These are phyloP conservation scores for Torulaspora maleeae DNA, from an alignment of 805 yeast genomes.

Conservation along the genomic window DNA sequence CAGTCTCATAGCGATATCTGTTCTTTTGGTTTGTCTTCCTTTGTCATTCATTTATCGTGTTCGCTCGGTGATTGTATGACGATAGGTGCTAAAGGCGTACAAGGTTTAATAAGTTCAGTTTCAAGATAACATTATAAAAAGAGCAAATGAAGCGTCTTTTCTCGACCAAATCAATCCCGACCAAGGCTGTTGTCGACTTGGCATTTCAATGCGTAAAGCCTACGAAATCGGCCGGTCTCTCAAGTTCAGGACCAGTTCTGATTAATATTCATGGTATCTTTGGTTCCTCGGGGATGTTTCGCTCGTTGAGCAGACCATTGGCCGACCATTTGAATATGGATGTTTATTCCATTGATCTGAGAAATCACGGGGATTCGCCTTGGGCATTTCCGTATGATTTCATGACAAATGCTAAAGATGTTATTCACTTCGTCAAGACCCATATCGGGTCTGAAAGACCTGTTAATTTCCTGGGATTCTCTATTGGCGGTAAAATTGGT, in stretches of 20 bases:
- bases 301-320: conserved; percentile 38
- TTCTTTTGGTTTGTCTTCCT: neutral
- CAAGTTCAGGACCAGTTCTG: conserved; percentile 35
- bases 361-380: conserved; percentile 53
- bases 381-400: conserved; percentile 45
- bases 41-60: neutral
- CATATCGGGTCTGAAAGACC: conserved; percentile 25
- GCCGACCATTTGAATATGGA: conserved; percentile 33
- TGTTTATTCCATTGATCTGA: conserved; percentile 45
- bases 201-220: conserved; percentile 19
- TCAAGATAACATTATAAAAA: neutral
- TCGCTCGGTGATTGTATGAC: neutral
- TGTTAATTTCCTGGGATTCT: conserved; percentile 46
- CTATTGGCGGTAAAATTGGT: conserved; percentile 59
- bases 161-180: conserved; percentile 12
- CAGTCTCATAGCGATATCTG: no score
- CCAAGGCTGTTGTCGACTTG: conserved; percentile 23
- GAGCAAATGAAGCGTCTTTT: conserved; percentile 8
- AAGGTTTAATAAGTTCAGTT: neutral
- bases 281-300: conserved; percentile 46
- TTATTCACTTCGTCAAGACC: conserved; percentile 35
- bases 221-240: neutral
- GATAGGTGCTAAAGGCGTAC: neutral
- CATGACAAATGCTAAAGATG: conserved; percentile 41
- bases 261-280: conserved; percentile 51